A percentile compares a stretch with the other conserved stretches of the same genome.
phyloP scores from a whole-genome alignment of 305 asterid species.

The Caryopteris hybrid region DNA sequence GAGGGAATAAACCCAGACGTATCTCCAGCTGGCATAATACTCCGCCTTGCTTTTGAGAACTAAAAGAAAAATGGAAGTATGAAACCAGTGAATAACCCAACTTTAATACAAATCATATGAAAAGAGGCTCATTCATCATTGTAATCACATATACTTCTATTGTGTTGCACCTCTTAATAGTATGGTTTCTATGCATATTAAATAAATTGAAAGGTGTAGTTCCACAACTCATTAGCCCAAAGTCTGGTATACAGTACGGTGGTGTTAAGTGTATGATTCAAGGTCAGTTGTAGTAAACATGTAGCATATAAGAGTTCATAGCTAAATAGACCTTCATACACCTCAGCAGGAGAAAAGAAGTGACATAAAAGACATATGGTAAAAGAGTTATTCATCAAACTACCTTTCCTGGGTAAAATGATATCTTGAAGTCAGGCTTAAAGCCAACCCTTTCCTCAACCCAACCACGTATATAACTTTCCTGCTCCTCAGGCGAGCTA shows the following conservation, averaged over 20 bases:
- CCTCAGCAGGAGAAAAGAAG: background rate
- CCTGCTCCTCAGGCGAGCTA: slow-evolving; percentile 95
- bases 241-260: background rate
- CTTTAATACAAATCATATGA: slow-evolving; percentile 6
- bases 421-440: slow-evolving; percentile 82
- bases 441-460: slow-evolving; percentile 96
- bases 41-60: slow-evolving; percentile 88
- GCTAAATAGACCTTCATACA: background rate
- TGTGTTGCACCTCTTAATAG: background rate
- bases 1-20: slow-evolving; percentile 86
- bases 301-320: background rate
- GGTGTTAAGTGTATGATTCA: background rate
- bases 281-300: background rate
- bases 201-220: background rate
- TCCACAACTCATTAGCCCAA: background rate
- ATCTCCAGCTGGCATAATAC: slow-evolving; percentile 96
- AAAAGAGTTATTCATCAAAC: background rate
- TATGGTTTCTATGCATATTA: background rate
- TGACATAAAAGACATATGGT: background rate
- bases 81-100: slow-evolving; percentile 12
- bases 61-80: slow-evolving; percentile 17
- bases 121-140: background rate
- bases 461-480: slow-evolving; percentile 82
- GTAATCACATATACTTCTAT: background rate
- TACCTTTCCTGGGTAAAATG: slow-evolving; percentile 99